phyloP scores from a whole-genome alignment of 106 monocot genomes.

The Vanilla planifolia region DNA sequence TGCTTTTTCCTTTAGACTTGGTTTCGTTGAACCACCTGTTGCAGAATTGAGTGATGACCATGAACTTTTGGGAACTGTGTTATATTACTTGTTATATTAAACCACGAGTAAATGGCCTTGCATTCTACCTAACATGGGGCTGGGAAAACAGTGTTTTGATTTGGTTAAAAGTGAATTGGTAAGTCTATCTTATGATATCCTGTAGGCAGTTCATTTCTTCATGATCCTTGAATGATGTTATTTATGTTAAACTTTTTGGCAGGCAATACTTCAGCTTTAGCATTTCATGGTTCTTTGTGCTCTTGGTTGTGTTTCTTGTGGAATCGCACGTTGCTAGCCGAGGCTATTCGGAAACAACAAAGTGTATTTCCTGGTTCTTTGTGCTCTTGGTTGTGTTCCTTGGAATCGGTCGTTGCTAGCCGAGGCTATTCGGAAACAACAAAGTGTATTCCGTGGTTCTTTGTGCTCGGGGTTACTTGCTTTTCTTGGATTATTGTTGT shows the following conservation, averaged over 20 bases:
- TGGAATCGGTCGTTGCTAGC: background rate
- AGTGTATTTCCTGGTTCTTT: conserved; percentile 8
- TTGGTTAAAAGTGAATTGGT: background rate
- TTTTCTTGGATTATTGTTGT: too few species aligned
- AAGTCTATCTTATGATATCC: conserved; percentile 1
- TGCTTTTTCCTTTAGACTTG: background rate
- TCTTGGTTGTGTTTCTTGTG: conserved; percentile 9
- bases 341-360: background rate
- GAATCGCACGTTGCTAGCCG: background rate
- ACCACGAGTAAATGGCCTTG: background rate
- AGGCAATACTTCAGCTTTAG: conserved; percentile 9
- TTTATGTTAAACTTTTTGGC: conserved; percentile 15
- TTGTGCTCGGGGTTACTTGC: too few species aligned
- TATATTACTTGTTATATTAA: background rate
- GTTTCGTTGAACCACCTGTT: background rate
- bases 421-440: background rate
- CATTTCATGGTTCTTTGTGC: conserved; percentile 7
- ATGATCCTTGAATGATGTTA: conserved; percentile 9
- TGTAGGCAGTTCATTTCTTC: conserved; percentile 2
- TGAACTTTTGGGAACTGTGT: background rate
- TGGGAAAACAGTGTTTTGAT: too few species aligned
- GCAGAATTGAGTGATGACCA: background rate
- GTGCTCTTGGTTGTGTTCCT: conserved; percentile 6
- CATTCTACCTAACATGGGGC: background rate
- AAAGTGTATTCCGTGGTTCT: too few species aligned